Conservation (phyloP, 1,284 basidiomycete species). For the Leccinum glutinopallens region DNA sequence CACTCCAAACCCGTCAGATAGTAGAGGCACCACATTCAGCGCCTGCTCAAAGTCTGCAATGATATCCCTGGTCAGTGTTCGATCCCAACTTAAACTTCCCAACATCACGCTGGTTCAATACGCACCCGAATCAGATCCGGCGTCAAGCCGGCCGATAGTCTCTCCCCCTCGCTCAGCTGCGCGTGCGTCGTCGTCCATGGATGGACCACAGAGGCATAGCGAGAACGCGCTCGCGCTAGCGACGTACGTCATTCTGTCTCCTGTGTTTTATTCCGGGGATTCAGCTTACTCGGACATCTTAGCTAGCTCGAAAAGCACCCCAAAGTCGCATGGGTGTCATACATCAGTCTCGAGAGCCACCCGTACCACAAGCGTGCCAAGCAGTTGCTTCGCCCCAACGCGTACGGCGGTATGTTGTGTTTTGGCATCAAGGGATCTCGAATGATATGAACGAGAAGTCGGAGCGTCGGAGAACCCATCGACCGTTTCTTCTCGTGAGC, state of each 20-base stretch:
- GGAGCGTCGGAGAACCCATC: not conserved
- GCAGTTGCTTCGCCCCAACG: conserved; percentile 56
- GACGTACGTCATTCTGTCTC: conserved; percentile 39
- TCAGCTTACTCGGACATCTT: not conserved
- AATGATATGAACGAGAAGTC: conserved; percentile 1
- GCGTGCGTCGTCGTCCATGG: conserved; percentile 85
- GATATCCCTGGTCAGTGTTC: conserved; percentile 81
- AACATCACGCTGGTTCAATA: conserved; percentile 32
- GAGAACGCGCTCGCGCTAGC: conserved; percentile 79
- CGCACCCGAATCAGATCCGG: conserved; percentile 78
- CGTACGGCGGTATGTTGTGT: conserved; percentile 78
- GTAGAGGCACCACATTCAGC: conserved; percentile 10
- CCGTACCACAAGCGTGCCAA: conserved; percentile 63
- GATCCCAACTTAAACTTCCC: conserved; percentile 59
- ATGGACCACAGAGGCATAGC: conserved; percentile 82
- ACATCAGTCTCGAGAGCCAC: conserved; percentile 74
- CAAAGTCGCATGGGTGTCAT: conserved; percentile 81
- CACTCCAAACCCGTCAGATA: not conserved
- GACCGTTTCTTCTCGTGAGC: not conserved
- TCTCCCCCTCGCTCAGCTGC: conserved; percentile 74
- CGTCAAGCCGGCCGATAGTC: conserved; percentile 71
- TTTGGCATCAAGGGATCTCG: conserved; percentile 74
- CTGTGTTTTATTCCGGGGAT: no score
- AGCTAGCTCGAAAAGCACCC: conserved; percentile 73
- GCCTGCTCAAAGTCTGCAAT: conserved; percentile 77